Evolutionary conservation across 2,329 filamentous ascomycete species (phyloP), one percentile per base, ranked within the genome.

Genomic region (Beauveria sp.): DNA sequence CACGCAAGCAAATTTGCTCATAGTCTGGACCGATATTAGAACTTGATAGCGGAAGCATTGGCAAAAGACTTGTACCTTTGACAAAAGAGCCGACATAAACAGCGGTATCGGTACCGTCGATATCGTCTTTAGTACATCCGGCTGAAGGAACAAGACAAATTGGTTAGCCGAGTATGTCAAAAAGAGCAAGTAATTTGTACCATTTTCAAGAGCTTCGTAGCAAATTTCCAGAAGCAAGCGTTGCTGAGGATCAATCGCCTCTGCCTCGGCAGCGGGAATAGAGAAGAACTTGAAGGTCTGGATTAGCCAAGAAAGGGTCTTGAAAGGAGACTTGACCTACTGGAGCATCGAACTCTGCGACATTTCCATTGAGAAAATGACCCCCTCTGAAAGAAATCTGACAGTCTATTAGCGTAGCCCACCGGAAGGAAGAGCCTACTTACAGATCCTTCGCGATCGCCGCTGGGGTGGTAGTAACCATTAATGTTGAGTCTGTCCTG

Each of bases 391-490:
- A 78, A 3, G 75, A 75, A 16, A 80, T 77, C 78, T 79, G 28
- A 18, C 30, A 34, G 16, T 7, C 8, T 47, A n/a, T 63, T 61
- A 63, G 62, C 24, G 16, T 42, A 43, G 43, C n/a, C n/a, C 20
- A n/a, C 24, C 9, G 45, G 10, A 49, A 18, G 30, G 40, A 9
- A 8, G 40, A 45, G 22, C 38, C 2, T 20, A 67, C 78, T 67
- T 67, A 81, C 79, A 64, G 76, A 78, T 45, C 80, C 80, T 61
- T 79, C 76, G 8, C 79, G 73, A 51, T 78, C 75, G 7, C 75
- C 76, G 22, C 80, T 77, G 0, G 81, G 81, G 65, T 85, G 82
- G 64, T 79, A 81, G 66, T 81, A 83, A n/a, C 78, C 78, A 16
- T 78, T 72, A 40, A 79, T 75, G 46, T 83, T 81, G 64, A 84